Evolutionary conservation across 768 basidiomycete genomes (phyloP).

Genomic region (Russula vinacea): DNA sequence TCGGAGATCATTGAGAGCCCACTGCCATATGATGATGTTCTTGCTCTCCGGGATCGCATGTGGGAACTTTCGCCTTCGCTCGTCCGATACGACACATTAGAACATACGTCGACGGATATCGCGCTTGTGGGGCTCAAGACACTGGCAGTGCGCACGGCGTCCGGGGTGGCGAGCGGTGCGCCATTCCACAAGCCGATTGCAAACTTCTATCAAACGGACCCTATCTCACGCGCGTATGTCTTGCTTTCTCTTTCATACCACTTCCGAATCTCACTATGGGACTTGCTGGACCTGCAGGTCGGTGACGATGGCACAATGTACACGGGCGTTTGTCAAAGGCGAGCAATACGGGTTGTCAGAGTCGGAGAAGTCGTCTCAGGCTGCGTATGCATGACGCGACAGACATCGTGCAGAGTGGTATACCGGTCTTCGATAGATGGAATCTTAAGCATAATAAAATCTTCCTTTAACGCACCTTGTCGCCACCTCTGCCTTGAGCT

Average conservation of each 20-base stretch:
- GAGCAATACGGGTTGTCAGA: conserved; percentile 59
- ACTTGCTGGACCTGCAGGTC: conserved; percentile 47
- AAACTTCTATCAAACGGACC: conserved; percentile 97
- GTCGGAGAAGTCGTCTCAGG: conserved; percentile 43
- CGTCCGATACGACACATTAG: conserved; percentile 78
- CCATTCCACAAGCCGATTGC: conserved; percentile 75
- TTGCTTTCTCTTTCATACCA: background rate
- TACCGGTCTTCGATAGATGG: conserved; percentile 21
- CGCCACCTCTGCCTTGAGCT: background rate
- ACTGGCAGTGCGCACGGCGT: conserved; percentile 50
- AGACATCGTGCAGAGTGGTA: conserved; percentile 3
- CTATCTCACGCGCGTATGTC: conserved; percentile 88
- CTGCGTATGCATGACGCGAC: conserved; percentile 44
- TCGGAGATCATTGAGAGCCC: conserved; percentile 81
- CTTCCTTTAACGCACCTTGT: background rate
- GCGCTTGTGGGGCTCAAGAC: conserved; percentile 65
- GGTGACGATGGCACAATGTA: conserved; percentile 96
- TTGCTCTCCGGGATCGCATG: conserved; percentile 83
- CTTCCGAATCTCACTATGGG: conserved; percentile 11
- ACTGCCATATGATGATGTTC: conserved; percentile 85
- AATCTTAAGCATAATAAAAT: conserved; percentile 15
- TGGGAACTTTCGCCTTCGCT: conserved; percentile 95
- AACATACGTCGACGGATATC: conserved; percentile 70
- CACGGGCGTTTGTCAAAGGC: conserved; percentile 77
- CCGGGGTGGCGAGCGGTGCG: conserved; percentile 53